phyloP scores from a whole-genome alignment of 2,329 filamentous ascomycete genomes.

The Alternaria postmessia region DNA sequence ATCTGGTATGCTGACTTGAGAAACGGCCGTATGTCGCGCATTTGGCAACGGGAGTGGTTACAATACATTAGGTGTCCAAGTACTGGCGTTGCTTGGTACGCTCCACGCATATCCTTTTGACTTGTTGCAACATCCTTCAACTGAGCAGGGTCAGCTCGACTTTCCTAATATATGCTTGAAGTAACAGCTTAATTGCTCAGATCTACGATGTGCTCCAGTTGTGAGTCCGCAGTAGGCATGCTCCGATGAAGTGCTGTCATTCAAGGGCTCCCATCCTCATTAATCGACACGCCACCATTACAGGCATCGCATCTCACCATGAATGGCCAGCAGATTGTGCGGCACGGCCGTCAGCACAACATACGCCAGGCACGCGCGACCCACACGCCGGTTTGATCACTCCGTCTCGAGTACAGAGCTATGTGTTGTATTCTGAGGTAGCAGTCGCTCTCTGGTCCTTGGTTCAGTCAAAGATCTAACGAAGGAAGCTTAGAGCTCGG shows the following conservation, averaged over 20 bases:
- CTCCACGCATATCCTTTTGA: not conserved
- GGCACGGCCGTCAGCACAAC: constrained; percentile 24
- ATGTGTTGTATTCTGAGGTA: constrained; percentile 4
- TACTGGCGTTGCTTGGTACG: constrained; percentile 8
- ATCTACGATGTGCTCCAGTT: not conserved
- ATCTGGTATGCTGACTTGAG: not conserved
- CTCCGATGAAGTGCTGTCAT: not conserved
- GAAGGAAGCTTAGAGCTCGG: constrained; percentile 10
- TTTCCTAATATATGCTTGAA: not conserved
- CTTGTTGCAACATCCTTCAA: not conserved
- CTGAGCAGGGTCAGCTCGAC: not conserved
- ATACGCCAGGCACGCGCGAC: constrained; percentile 5
- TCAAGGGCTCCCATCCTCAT: constrained; percentile 1
- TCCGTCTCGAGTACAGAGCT: constrained; percentile 9
- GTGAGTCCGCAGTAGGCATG: not conserved
- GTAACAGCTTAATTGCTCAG: not conserved
- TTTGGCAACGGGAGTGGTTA: constrained; percentile 16
- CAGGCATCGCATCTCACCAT: constrained; percentile 13
- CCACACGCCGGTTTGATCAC: constrained; percentile 1
- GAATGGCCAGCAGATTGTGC: constrained; percentile 10
- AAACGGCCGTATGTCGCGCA: constrained; percentile 2
- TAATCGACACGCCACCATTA: constrained; percentile 10
- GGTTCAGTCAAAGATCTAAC: not conserved
- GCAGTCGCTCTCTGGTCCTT: not conserved
- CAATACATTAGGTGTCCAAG: constrained; percentile 15